phyloP scores from a whole-genome alignment of 2,329 filamentous ascomycete species.

The Ophiosphaerella korrae region DNA sequence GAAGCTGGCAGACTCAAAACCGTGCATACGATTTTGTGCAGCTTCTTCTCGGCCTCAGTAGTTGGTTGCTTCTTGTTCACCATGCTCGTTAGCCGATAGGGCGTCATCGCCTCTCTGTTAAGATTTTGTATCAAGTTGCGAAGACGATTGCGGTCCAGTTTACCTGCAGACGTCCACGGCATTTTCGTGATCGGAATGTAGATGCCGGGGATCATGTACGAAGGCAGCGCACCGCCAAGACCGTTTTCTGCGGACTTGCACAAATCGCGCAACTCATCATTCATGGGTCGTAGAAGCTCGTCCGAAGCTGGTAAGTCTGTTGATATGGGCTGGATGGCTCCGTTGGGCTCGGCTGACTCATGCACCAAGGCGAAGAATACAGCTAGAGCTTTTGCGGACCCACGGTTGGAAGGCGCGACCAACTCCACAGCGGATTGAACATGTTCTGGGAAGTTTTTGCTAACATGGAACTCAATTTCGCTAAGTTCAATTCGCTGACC shows the following conservation, averaged over 20 bases:
- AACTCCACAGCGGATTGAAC: conserved; percentile 42
- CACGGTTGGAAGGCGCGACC: conserved; percentile 36
- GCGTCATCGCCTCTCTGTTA: conserved; percentile 33
- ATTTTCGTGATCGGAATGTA: conserved; percentile 40
- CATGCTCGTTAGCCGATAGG: conserved; percentile 35
- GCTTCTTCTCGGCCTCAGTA: conserved; percentile 35
- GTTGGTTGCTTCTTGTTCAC: conserved; percentile 36
- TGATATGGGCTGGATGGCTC: conserved; percentile 20
- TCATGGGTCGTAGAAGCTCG: conserved; percentile 37
- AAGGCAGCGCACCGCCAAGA: conserved; percentile 34
- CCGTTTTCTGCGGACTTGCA: conserved; percentile 40
- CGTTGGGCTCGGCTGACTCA: conserved; percentile 2
- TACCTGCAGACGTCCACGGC: conserved; percentile 40
- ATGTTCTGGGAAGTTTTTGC: conserved; percentile 37
- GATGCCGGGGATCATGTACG: conserved; percentile 43
- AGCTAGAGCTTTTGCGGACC: conserved; percentile 35
- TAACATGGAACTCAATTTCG: conserved; percentile 40
- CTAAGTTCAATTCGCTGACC: conserved; percentile 39
- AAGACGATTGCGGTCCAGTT: conserved; percentile 41
- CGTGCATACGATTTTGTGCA: conserved; percentile 36
- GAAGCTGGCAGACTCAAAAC: conserved; percentile 32
- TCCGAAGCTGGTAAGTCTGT: conserved; percentile 28
- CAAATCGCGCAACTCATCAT: conserved; percentile 27
- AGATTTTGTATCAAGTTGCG: conserved; percentile 34
- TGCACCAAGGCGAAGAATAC: conserved; percentile 37